phyloP scores from a whole-genome alignment of 148 eudicot species.

The Chenopodium suecicum region DNA sequence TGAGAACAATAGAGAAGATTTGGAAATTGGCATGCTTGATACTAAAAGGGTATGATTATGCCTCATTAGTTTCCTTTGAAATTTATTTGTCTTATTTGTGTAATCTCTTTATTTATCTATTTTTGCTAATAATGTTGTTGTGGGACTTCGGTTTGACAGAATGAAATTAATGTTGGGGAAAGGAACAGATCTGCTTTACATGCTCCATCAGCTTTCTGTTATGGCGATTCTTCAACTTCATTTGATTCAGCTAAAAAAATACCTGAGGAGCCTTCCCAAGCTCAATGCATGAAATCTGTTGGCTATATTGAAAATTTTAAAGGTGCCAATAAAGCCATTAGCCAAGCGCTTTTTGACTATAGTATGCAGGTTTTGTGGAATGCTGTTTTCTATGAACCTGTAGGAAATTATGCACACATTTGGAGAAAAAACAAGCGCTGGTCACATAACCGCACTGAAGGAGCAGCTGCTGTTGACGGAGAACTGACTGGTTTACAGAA shows the following conservation, averaged over 20 bases:
- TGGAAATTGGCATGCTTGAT: conserved; percentile 30
- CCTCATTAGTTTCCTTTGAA: background rate
- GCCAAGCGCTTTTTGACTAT: conserved; percentile 48
- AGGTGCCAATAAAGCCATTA: conserved; percentile 41
- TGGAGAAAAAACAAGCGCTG: conserved; percentile 75
- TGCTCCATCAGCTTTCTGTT: conserved; percentile 29
- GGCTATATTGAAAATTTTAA: conserved; percentile 67
- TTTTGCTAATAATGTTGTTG: background rate
- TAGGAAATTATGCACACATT: conserved; percentile 44
- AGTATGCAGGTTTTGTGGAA: conserved; percentile 85
- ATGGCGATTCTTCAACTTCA: conserved; percentile 26
- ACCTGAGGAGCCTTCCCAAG: conserved; percentile 15
- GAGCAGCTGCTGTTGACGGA: conserved; percentile 6
- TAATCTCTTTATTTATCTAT: background rate
- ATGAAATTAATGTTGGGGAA: conserved; percentile 28
- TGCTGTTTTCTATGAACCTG: conserved; percentile 68
- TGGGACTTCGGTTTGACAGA: conserved; percentile 33
- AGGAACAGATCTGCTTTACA: conserved; percentile 26
- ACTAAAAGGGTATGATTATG: conserved; percentile 37
- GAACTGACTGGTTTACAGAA: conserved; percentile 3
- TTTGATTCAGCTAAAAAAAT: conserved; percentile 18
- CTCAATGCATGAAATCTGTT: conserved; percentile 43
- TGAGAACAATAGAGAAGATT: conserved; percentile 36
- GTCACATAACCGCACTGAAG: conserved; percentile 33
- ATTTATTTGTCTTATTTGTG: background rate